phyloP scores from a whole-genome alignment of 257 asterid species.

The Solanum acaule region DNA sequence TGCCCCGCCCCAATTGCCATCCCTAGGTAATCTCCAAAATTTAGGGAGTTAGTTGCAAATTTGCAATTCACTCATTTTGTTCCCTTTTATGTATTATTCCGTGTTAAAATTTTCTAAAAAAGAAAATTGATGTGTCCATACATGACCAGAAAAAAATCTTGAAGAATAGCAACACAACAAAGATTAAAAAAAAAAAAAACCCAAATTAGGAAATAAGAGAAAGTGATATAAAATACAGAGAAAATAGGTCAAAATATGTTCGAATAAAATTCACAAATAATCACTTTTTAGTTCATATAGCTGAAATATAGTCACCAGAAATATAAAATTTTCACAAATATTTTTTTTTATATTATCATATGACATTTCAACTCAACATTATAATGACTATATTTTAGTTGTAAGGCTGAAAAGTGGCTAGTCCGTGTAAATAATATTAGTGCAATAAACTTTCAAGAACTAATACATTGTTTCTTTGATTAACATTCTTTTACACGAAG shows the following conservation, averaged over 20 bases:
- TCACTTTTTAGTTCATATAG: not conserved
- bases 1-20: not conserved
- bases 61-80: not conserved
- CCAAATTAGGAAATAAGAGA: not conserved
- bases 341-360: no score
- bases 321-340: not conserved
- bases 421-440: not conserved
- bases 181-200: not conserved
- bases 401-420: not conserved
- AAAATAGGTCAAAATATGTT: not conserved
- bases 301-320: not conserved
- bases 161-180: not conserved
- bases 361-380: not conserved
- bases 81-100: no score
- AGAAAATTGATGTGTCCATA: not conserved
- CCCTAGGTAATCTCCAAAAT: not conserved
- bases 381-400: not conserved
- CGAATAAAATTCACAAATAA: not conserved
- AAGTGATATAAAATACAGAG: not conserved
- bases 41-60: not conserved
- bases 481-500: not conserved
- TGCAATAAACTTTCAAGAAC: not conserved
- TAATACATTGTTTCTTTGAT: not conserved
- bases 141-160: not conserved
- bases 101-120: no score